Percentiles rank a stretch among this genome's conserved stretches.
Evolutionary conservation across 2,329 filamentous ascomycete genomes (phyloP).

Genomic region (Metarhizium robertsii): DNA sequence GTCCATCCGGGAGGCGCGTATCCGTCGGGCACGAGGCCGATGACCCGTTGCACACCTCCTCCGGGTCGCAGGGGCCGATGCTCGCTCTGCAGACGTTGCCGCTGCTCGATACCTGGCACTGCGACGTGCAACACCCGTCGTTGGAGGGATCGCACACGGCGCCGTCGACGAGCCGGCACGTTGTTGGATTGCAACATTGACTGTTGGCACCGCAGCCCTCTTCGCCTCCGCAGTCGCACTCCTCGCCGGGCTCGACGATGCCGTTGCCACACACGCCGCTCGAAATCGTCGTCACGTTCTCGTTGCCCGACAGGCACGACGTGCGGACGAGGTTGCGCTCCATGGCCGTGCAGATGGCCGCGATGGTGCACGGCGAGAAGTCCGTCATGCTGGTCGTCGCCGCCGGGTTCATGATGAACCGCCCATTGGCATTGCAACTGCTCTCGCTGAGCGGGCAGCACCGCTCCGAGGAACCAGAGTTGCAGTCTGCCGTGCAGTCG

Average conservation of each 20-base stretch:
- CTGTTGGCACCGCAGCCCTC: conserved; percentile 56
- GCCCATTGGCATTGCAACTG: conserved; percentile 59
- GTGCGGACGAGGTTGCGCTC: conserved; percentile 63
- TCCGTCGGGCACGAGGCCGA: conserved; percentile 62
- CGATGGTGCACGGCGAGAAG: conserved; percentile 75
- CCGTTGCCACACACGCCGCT: conserved; percentile 81
- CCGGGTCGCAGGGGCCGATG: conserved; percentile 66
- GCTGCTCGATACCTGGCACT: conserved; percentile 54
- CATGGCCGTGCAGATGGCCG: conserved; percentile 77
- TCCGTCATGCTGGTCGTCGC: conserved; percentile 56
- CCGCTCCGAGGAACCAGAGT: conserved; percentile 35
- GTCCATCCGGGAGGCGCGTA: conserved; percentile 52
- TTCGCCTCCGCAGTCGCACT: conserved; percentile 77
- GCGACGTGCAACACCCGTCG: conserved; percentile 58
- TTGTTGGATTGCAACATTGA: conserved; percentile 65
- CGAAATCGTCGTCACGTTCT: conserved; percentile 63
- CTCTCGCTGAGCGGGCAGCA: conserved; percentile 64
- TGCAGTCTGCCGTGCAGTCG: conserved; percentile 62
- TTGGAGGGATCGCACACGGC: conserved; percentile 66
- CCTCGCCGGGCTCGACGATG: conserved; percentile 77
- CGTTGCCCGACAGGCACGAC: conserved; percentile 65
- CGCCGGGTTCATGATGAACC: conserved; percentile 85
- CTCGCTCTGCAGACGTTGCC: conserved; percentile 63
- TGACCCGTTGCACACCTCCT: conserved; percentile 64
- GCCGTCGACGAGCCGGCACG: conserved; percentile 63